Evolutionary conservation across 2,329 filamentous ascomycete genomes (phyloP), one percentile per base, ranked within the genome.

Genomic region (Botryotinia narcissicola): DNA sequence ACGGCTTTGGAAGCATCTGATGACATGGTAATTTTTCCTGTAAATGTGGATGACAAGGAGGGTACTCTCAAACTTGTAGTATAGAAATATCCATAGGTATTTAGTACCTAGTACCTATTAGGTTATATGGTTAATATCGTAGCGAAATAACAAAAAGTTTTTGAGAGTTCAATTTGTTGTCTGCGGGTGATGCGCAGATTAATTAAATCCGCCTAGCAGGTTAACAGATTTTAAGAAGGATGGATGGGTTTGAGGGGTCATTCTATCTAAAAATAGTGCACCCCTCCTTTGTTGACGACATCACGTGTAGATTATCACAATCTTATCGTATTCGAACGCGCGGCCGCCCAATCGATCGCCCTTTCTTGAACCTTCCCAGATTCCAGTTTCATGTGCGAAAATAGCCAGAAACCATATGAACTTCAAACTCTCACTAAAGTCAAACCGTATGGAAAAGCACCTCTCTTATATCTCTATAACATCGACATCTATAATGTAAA

Each of bases 401-500:
- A 42, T 42, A 44, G 46, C 63, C 37, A 72, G n/a, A 57, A 69
- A 69, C 44, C 61, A 67, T 14, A 54, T 46, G 22, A 42, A 54
- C 32, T 42, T 57, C 35, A 57, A 40, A 66, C 44, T 32, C 57
- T 42, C 29, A n/a, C 59, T 32, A 48, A 61, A 64, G 6, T 44
- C 42, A 51, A 71, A 64, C 22, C 42, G 7, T 20, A 32, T 51
- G 18, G n/a, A 29, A 29, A 32, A 66, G 7, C n/a, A 12, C 44
- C 16, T 70, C 54, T 60, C 32, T 37, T 62, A 10, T 37, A 70
- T 42, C 35, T 46, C 22, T 29, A 61, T 25, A 44, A 60, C 6
- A 32, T 51, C 35, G 46, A 25, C 22, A 57, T 35, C 46, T 73
- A 75, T 74, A 71, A 78, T 76, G 75, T 75, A 70, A 75, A 75